A percentile compares a stretch with the other conserved stretches of the same genome.
phyloP scores from a whole-genome alignment of 805 yeast genomes.

The Cyberlindnera veronae region DNA sequence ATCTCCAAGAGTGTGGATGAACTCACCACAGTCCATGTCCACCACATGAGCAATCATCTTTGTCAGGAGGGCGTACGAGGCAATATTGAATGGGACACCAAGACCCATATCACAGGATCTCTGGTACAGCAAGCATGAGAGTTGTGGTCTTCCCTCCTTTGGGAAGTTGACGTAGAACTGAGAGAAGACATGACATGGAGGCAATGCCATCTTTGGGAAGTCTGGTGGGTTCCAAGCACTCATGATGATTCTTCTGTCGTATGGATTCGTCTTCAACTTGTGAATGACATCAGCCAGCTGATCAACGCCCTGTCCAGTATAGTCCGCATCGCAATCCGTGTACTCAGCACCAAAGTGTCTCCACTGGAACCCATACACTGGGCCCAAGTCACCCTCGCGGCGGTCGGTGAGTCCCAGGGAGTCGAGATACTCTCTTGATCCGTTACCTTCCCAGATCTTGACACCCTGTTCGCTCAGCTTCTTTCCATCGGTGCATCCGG shows the following conservation, averaged over 20 bases:
- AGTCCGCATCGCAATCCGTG: conserved; percentile 80
- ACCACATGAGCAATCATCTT: conserved; percentile 96
- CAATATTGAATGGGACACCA: conserved; percentile 99
- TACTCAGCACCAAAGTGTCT: conserved; percentile 97
- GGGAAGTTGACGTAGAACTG: conserved; percentile 93
- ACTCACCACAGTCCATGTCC: conserved; percentile 93
- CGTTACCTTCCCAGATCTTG: conserved; percentile 99
- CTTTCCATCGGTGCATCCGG: conserved; percentile 87
- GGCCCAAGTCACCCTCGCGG: conserved; percentile 93
- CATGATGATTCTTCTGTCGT: conserved; percentile 89
- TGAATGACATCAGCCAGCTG: conserved; percentile 79
- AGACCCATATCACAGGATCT: conserved; percentile 99
- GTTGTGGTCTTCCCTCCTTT: conserved; percentile 53
- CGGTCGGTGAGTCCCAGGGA: conserved; percentile 74
- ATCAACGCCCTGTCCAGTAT: conserved; percentile 84
- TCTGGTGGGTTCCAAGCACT: conserved; percentile 99
- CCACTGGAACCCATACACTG: conserved; percentile 99
- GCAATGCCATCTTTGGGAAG: conserved; percentile 89
- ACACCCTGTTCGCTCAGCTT: conserved; percentile 77
- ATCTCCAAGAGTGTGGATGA: conserved; percentile 94
- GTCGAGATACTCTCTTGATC: conserved; percentile 87
- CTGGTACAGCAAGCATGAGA: conserved; percentile 89
- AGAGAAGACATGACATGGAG: conserved; percentile 96
- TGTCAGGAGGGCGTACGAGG: conserved; percentile 90
- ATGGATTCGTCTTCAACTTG: conserved; percentile 82